Base-by-base conservation (phyloP, 495 filamentous ascomycete genomes). In the Xylaria scruposa region DNA sequence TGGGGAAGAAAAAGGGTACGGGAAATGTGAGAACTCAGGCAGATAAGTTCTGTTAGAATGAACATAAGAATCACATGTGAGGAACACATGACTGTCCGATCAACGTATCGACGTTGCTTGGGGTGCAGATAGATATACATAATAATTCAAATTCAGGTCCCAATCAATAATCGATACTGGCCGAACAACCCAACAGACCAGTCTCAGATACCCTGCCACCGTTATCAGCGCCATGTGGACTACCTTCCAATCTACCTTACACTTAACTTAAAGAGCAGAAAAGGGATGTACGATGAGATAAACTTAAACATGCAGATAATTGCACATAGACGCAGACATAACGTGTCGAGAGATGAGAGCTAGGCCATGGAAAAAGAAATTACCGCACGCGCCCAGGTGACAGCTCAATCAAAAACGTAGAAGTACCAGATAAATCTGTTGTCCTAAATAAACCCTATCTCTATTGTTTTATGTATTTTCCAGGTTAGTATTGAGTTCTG, bases 61-160 rank as follows among this genome's bases (percentile, higher is more conserved):
- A 60, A 60, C 58, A 60, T 60, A n/a, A 38, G 10, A 60, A 33
- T 10, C 10, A 38, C 19, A 60, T 60, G 58, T 60, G 58, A 60
- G 33, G 58, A 38, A 60, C 58, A 60, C 31, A 60, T 60, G 33
- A 60, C 19, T n/a, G 15, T 21, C 58, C n/a, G 31, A n/a, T n/a
- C 56, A 17, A 36, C 24, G 24, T 58, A 9, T 54, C 24, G 26
- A 29, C 54, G 29, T 58, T 33, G 29, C 4, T 58, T 29, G 31
- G 31, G 31, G 1, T 8, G 7, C 31, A 8, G 58, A 60, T 60
- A 60, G 58, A 19, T 13, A 19, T 13, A 36, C n/a, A n/a, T 59
- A 59, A 60, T 60, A 60, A 60, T 36, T 38, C 58, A 38, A 36
- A 36, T 12, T 33, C 40, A 36, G 10, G 29, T 38, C 24, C 26